Base-by-base conservation (phyloP, 495 filamentous ascomycete genomes). In the Jackrogersella minutella region DNA sequence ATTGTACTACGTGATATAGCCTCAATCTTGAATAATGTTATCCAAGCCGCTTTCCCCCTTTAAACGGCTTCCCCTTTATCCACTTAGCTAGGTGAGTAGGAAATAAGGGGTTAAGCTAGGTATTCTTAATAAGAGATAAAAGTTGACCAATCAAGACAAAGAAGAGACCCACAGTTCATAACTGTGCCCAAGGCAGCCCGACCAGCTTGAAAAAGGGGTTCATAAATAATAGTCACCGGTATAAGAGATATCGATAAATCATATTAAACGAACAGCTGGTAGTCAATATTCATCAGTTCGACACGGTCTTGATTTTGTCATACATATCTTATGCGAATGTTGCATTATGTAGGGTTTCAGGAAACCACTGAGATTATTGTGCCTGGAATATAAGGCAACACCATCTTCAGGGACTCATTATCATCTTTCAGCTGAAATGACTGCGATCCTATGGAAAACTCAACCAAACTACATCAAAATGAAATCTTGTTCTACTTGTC, bases 401-500 rank as follows among this genome's bases (percentile, higher is more conserved):
- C 8, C 8, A 5, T 5, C 19, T 2, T 19, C 33, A 34, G 26
- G 5, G 1, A 22, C 3, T 7, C 16, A 5, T 26, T 4, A 26
- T 11, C 11, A 7, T 16, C 9, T 11, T 30, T 50, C 43, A 61
- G 58, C 44, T 34, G 46, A 51, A 11, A 41, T 40, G 33, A 24
- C 28, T 17, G 17, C n/a, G 6, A 51, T 31, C 22, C 9, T 21
- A 40, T 41, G 17, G 13, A 50, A 52, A 11, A 16, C 26, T 49
- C 36, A 58, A 11, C 24, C 11, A 39, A 37, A 51, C 31, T 34
- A 9, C 26, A 54, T 34, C 33, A 43, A 57, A 26, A 64, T 58
- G 52, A 24, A 64, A 8, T 33, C 44, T 2, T 64, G 61, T 36
- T 8, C 41, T 51, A 52, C 53, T 8, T 64, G 62, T 28, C 44